Base-by-base conservation (phyloP, 2,329 filamentous ascomycete species). In the Arthrobotrys iridis region DNA sequence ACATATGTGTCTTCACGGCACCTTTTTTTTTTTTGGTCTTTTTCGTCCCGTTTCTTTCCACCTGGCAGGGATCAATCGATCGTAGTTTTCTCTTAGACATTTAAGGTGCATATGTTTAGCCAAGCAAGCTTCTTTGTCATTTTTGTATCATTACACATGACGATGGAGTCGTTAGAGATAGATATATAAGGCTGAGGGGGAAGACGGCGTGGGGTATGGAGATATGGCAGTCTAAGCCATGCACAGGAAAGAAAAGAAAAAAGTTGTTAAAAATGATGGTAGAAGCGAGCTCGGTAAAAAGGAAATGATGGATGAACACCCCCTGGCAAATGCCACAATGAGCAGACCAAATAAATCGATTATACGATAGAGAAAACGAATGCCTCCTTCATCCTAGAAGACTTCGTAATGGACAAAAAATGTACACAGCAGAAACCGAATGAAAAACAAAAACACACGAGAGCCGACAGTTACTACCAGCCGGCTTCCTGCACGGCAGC, bases 101-200 rank as follows among this genome's bases (percentile, higher is more conserved):
- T 52, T 33, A n/a, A 15, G 46, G 18, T 4, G 24, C 15, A 24
- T 50, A 71, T 33, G 48, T 66, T 33, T 66, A 66, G 68, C 46
- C 57, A 63, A 60, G 57, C 62, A 48, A 67, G 63, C 63, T 75
- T 64, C 57, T 75, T 59, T 75, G 48, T 63, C 48, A 59, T 68
- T 67, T 63, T 63, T 55, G 46, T 68, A 75, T 75, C 71, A 75
- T 75, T 75, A 75, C 48, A 75, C 45, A 66, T 63, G 62, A 67
- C 30, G 66, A 40, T 48, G 55, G 45, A 40, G 28, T 57, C 26
- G 41, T 33, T 24, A 64, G 48, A 60, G 55, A 45, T n/a, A 59
- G 30, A 24, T 63, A 59, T 68, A 68, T 64, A 37, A 55, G 30
- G 10, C 50, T 15, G 30, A 62, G 62, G 58, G 57, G 58, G 57